A percentile compares a stretch with the other conserved stretches of the same genome.
phyloP scores from a whole-genome alignment of 768 basidiomycete genomes.

The Kwoniella europaea region DNA sequence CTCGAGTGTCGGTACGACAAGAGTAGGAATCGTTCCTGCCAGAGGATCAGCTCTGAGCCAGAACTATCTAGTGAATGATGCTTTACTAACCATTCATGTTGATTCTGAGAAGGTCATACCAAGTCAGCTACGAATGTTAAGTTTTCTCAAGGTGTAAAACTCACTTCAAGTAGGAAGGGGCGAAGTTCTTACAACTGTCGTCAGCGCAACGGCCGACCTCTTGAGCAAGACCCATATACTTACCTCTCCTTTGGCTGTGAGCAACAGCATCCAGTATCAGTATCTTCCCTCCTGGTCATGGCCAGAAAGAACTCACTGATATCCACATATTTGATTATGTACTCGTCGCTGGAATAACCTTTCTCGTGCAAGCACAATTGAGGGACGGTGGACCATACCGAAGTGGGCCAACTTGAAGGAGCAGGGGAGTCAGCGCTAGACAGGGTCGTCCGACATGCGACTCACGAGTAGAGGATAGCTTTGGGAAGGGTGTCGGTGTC shows the following conservation, averaged over 20 bases:
- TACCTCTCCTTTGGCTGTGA: constrained; percentile 68
- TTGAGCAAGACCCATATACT: not conserved
- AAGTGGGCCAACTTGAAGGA: constrained; percentile 44
- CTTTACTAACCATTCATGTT: constrained; percentile 70
- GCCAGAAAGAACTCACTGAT: constrained; percentile 37
- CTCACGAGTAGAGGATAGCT: constrained; percentile 77
- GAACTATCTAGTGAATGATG: not conserved
- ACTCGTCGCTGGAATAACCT: constrained; percentile 78
- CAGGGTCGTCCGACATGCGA: not conserved
- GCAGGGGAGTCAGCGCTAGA: not conserved
- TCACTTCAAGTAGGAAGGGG: constrained; percentile 66
- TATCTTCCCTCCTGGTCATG: not conserved
- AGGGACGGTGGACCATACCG: constrained; percentile 58
- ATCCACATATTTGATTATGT: constrained; percentile 65
- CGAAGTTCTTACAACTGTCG: constrained; percentile 65
- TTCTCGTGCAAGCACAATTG: constrained; percentile 66
- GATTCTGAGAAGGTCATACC: constrained; percentile 63
- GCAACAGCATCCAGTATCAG: constrained; percentile 5
- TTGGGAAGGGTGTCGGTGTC: constrained; percentile 60
- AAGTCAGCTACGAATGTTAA: constrained; percentile 16
- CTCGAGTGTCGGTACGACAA: constrained; percentile 81
- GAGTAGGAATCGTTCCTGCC: constrained; percentile 75
- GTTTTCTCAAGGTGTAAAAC: constrained; percentile 9
- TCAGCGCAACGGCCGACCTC: not conserved
- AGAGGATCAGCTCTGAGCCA: not conserved